phyloP scores from a whole-genome alignment of 345 rosid genomes.

The Syzygium aqueum region DNA sequence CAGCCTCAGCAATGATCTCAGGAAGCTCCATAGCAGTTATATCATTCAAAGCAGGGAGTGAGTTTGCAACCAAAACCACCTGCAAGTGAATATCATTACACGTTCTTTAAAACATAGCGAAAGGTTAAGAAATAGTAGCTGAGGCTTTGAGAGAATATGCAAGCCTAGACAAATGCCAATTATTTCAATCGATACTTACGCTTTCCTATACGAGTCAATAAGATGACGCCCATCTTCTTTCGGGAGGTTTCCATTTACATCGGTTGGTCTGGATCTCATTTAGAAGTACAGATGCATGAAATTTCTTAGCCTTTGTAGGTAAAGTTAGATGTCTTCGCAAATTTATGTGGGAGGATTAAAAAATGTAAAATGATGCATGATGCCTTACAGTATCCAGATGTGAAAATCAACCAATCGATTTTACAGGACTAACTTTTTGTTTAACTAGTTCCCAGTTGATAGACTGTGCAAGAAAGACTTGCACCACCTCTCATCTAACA shows the following conservation, averaged over 20 bases:
- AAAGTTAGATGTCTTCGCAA: background rate
- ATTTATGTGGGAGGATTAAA: background rate
- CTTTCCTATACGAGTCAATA: background rate
- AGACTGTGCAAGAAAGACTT: background rate
- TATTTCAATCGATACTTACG: background rate
- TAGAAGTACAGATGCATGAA: background rate
- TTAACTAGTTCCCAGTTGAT: background rate
- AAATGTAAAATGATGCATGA: background rate
- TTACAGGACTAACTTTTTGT: background rate
- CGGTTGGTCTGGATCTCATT: background rate
- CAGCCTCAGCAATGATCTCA: constrained; percentile 93
- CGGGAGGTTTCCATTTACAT: background rate
- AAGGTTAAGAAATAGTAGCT: background rate
- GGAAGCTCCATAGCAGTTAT: constrained; percentile 98
- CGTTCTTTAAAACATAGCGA: background rate
- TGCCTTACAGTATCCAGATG: background rate
- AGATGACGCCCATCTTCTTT: background rate
- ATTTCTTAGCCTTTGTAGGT: background rate
- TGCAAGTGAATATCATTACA: constrained; percentile 10
- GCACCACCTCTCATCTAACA: background rate
- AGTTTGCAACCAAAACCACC: constrained; percentile 98
- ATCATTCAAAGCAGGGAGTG: constrained; percentile 95
- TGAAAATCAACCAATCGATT: background rate
- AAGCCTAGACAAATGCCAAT: background rate
- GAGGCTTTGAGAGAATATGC: background rate